phyloP scores from a whole-genome alignment of 2,329 filamentous ascomycete genomes.

The Diaporthe sp. region DNA sequence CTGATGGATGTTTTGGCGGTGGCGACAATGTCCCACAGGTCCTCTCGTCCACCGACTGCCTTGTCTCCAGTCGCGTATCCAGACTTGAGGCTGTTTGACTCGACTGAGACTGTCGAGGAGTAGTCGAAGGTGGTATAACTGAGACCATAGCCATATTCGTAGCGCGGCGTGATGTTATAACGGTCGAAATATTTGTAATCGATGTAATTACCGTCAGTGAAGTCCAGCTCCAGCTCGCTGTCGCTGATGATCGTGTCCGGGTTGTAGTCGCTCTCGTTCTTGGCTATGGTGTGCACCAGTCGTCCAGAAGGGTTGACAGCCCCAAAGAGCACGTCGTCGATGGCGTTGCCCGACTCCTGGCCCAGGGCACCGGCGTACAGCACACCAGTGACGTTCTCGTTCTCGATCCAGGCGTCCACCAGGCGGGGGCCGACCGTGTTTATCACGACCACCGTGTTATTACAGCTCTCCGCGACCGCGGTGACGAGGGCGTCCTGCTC shows the following conservation, averaged over 20 bases:
- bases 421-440: conserved; percentile 74
- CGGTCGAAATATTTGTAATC: conserved; percentile 69
- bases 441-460: conserved; percentile 74
- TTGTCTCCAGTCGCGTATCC: conserved; percentile 55
- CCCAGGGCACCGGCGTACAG: conserved; percentile 75
- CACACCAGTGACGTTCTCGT: conserved; percentile 73
- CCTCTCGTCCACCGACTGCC: conserved; percentile 57
- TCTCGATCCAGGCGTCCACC: conserved; percentile 68
- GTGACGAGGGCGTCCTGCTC: conserved; percentile 69
- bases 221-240: conserved; percentile 62
- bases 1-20: conserved; percentile 52
- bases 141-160: conserved; percentile 68
- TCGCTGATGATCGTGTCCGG: conserved; percentile 58
- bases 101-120: conserved; percentile 45
- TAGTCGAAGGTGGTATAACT: conserved; percentile 64
- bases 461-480: conserved; percentile 69
- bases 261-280: conserved; percentile 67
- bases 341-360: conserved; percentile 69
- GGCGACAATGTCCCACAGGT: conserved; percentile 62
- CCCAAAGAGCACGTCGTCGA: conserved; percentile 70
- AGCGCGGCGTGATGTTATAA: conserved; percentile 61
- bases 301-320: conserved; percentile 67
- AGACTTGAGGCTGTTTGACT: conserved; percentile 43
- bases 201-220: conserved; percentile 62
- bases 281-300: conserved; percentile 72